Evolutionary conservation across 805 yeast genomes (phyloP), one percentile per base, ranked within the genome.

Genomic region (Candida jianshihensis): DNA sequence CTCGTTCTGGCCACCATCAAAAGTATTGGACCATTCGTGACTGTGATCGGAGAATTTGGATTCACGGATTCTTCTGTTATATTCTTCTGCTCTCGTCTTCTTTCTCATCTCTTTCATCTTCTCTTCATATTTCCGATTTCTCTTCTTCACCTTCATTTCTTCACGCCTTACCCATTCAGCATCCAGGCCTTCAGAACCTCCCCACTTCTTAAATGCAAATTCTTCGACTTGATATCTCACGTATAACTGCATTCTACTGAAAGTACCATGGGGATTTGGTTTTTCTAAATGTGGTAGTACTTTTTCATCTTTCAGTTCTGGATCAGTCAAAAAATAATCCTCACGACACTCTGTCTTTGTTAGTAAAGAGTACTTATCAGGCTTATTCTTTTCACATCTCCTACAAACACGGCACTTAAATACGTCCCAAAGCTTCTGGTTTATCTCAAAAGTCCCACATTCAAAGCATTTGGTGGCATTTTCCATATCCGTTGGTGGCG

Each of bases 301-400:
- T 2, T 57, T 65, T 6, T 59, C 60, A 55, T 92, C 98, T 35
- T 74, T 70, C 30, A 92, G 67, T 55, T 92, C 98, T 1, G 97
- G 92, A 33, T 92, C 98, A 0, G 99, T 92, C 20, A 92, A 58
- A 29, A 92, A 71, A 56, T 92, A 92, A 61, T 92, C 99, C 48
- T 84, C 90, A 28, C 78, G 74, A 57, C 96, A 88, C 60, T 92
- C 99, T 0, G 99, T 92, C 60, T 92, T 92, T 7, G 99, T 92
- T 35, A 92, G 61, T 16, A 92, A 59, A 0, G 97, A 75, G 56
- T 90, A 92, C 52, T 92, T 92, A 27, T 92, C 96, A 0, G 96
- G 96, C 17, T 62, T 60, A 40, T 70, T 68, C 48, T 75, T 75
- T 24, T 75, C 77, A 58, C 98, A 92, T 35, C 71, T 66, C 34